A percentile compares a stretch with the other conserved stretches of the same genome.
phyloP scores from a whole-genome alignment of 169 alveolate species.

The Plasmodium knowlesi region DNA sequence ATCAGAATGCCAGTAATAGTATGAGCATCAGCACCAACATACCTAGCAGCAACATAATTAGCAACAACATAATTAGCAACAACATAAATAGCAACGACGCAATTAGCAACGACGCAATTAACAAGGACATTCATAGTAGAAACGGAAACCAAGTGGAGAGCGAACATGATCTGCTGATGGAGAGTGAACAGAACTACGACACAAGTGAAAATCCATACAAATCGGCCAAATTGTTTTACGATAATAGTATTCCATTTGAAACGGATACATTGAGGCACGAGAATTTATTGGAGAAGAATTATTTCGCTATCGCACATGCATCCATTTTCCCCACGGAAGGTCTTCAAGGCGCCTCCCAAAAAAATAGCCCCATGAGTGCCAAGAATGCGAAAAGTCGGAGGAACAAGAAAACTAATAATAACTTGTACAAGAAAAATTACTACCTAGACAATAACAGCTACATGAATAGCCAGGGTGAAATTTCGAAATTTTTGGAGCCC shows the following conservation, averaged over 20 bases:
- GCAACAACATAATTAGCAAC: background rate
- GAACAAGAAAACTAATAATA: background rate
- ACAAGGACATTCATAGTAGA: background rate
- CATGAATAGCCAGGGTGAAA: background rate
- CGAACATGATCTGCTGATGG: background rate
- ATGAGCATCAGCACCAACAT: background rate
- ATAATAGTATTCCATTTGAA: background rate
- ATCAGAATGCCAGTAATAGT: background rate
- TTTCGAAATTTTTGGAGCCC: background rate
- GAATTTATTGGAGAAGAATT: conserved; percentile 6
- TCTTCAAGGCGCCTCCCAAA: background rate
- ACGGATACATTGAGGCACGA: background rate
- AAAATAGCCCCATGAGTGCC: background rate
- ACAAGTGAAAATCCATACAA: conserved; percentile 5
- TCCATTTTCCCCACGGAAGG: background rate
- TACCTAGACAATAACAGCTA: background rate
- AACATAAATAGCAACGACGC: background rate
- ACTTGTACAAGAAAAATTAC: background rate
- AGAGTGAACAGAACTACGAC: background rate
- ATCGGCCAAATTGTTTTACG: conserved; percentile 26
- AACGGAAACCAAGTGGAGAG: background rate
- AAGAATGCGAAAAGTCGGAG: background rate
- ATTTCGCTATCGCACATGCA: background rate
- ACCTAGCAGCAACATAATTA: background rate
- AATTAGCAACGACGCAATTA: background rate